These are phyloP conservation scores for Plantago ovata DNA, from an alignment of 257 asterid species.

Conservation along the genomic window DNA sequence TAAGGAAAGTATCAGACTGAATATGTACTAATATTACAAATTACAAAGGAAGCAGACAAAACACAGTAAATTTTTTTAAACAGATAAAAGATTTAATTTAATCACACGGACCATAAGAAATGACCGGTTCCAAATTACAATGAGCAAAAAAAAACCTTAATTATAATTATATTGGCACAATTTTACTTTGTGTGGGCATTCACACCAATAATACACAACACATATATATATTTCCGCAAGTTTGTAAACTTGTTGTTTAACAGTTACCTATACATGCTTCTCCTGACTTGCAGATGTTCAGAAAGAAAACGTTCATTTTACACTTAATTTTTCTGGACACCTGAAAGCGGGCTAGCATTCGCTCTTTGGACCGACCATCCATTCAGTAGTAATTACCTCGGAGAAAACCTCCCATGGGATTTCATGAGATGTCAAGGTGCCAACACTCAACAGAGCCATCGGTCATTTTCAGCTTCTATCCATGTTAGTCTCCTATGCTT, in stretches of 20 bases:
- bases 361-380: slow-evolving; percentile 15
- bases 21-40: too few species aligned
- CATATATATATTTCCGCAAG: background rate
- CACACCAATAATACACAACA: too few species aligned
- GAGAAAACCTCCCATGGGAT: slow-evolving; percentile 31
- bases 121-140: too few species aligned
- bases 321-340: slow-evolving; percentile 65
- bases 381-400: slow-evolving; percentile 39
- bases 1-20: too few species aligned
- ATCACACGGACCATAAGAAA: too few species aligned
- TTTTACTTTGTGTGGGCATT: too few species aligned
- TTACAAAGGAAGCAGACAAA: too few species aligned
- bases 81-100: too few species aligned
- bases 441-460: slow-evolving; percentile 24
- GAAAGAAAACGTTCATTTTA: slow-evolving; percentile 55
- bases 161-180: too few species aligned
- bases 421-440: slow-evolving; percentile 19
- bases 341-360: slow-evolving; percentile 28
- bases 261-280: slow-evolving; percentile 10
- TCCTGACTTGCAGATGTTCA: slow-evolving; percentile 48
- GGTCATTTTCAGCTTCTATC: slow-evolving; percentile 51
- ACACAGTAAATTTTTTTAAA: too few species aligned
- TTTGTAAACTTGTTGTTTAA: slow-evolving; percentile 15
- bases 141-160: too few species aligned
- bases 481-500: slow-evolving; percentile 23